These are phyloP conservation scores for Auricularia auricula-judae DNA, from an alignment of 768 basidiomycete species.

Conservation along the genomic window DNA sequence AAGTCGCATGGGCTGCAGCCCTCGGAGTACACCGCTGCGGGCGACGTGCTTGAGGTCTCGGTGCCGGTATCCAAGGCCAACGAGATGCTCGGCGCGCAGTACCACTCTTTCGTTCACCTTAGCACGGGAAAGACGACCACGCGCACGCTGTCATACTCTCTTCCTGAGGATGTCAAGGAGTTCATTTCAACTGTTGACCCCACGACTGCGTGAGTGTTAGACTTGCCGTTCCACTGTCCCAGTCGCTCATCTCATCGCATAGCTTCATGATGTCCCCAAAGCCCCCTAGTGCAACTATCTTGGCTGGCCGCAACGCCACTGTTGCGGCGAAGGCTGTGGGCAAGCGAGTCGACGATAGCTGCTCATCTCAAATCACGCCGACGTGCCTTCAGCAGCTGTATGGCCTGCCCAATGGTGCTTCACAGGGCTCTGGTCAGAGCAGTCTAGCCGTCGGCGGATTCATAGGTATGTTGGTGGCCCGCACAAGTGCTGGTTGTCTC, in stretches of 20 bases:
- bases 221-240: background rate
- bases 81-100: slow-evolving; percentile 26
- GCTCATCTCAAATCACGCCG: background rate
- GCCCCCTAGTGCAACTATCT: background rate
- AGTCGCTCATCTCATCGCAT: background rate
- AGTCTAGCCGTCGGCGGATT: slow-evolving; percentile 13
- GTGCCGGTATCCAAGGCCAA: background rate
- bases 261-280: background rate
- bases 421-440: slow-evolving; percentile 6
- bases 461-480: background rate
- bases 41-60: background rate
- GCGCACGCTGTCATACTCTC: slow-evolving; percentile 49
- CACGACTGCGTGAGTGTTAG: slow-evolving; percentile 38
- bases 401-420: slow-evolving; percentile 5
- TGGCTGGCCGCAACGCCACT: background rate
- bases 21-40: background rate
- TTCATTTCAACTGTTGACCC: slow-evolving; percentile 55
- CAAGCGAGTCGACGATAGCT: background rate
- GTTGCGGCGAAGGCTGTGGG: background rate
- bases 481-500: background rate
- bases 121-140: slow-evolving; percentile 36
- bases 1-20: background rate
- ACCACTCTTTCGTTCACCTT: slow-evolving; percentile 43
- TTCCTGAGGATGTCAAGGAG: slow-evolving; percentile 38
- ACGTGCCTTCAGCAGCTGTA: background rate